Conservation (phyloP, 2,329 filamentous ascomycete genomes). For the Volutella citrinella region DNA sequence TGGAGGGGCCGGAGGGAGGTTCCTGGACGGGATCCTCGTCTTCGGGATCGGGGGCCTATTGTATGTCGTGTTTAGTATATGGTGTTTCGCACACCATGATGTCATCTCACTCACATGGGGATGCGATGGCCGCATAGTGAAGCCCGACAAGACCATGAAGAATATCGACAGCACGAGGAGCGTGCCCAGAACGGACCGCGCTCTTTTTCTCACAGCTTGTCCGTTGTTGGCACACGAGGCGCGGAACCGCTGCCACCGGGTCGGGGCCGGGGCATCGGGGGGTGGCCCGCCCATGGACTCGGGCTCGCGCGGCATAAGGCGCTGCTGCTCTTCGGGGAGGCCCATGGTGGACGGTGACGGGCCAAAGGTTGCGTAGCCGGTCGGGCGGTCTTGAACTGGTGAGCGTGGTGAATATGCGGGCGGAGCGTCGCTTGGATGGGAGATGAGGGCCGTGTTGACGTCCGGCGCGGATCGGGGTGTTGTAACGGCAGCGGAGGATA, state of each 20-base stretch:
- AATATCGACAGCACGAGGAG: constrained; percentile 34
- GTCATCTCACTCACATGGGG: too few species aligned
- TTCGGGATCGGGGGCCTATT: constrained; percentile 17
- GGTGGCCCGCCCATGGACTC: constrained; percentile 44
- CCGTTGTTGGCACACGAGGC: constrained; percentile 15
- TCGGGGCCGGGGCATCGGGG: constrained; percentile 15
- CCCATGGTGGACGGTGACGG: constrained; percentile 37
- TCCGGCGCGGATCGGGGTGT: too few species aligned
- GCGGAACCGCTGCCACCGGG: constrained; percentile 30
- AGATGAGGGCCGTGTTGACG: constrained; percentile 10
- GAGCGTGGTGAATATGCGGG: constrained; percentile 47
- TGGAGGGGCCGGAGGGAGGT: constrained; percentile 16
- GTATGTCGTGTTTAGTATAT: too few species aligned
- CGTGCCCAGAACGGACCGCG: constrained; percentile 29
- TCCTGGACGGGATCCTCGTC: constrained; percentile 23
- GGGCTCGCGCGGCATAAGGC: constrained; percentile 40
- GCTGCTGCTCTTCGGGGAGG: constrained; percentile 38
- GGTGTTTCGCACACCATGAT: too few species aligned
- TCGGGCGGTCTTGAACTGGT: constrained; percentile 19
- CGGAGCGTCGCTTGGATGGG: constrained; percentile 39
- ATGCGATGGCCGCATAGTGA: constrained; percentile 12
- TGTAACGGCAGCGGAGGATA: too few species aligned
- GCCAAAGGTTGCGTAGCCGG: constrained; percentile 45
- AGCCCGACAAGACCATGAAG: constrained; percentile 22
- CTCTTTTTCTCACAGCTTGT: constrained; percentile 25